These are phyloP conservation scores for Piromyces finnis DNA, from an alignment of 192 early-diverging fungal genomes.

Conservation along the genomic window DNA sequence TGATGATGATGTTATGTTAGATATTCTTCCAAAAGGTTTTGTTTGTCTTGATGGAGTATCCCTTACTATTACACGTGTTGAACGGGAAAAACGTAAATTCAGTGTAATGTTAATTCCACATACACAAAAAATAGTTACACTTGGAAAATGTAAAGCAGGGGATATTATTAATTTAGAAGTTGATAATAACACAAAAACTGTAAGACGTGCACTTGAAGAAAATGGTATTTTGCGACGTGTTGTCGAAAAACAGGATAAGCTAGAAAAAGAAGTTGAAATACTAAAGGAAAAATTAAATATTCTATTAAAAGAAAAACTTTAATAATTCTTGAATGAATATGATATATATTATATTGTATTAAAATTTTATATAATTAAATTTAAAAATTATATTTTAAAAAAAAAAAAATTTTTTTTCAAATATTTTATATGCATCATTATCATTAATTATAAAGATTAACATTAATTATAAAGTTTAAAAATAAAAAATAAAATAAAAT, in stretches of 20 bases:
- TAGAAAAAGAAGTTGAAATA: neutral
- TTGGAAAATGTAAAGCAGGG: constrained; percentile 53
- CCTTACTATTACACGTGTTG: constrained; percentile 79
- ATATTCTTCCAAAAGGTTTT: constrained; percentile 91
- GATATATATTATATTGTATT: no score
- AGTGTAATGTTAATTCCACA: constrained; percentile 91
- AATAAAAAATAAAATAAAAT: no score
- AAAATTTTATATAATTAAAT: no score
- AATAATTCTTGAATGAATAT: no score
- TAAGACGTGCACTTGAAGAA: neutral
- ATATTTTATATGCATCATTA: no score
- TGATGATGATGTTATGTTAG: constrained; percentile 42
- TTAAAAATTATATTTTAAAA: no score
- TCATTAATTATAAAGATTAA: no score
- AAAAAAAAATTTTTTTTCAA: no score
- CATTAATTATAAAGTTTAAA: no score
- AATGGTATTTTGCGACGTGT: neutral
- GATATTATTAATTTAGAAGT: constrained; percentile 85
- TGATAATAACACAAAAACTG: constrained; percentile 25
- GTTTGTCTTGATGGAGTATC: constrained; percentile 87
- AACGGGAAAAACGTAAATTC: constrained; percentile 54
- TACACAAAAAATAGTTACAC: constrained; percentile 66
- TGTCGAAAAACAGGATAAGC: neutral
- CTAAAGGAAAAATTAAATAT: no score
- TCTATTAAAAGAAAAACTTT: no score